These are phyloP conservation scores for Xylaria telfairii DNA, from an alignment of 495 filamentous ascomycete species.

Conservation along the genomic window DNA sequence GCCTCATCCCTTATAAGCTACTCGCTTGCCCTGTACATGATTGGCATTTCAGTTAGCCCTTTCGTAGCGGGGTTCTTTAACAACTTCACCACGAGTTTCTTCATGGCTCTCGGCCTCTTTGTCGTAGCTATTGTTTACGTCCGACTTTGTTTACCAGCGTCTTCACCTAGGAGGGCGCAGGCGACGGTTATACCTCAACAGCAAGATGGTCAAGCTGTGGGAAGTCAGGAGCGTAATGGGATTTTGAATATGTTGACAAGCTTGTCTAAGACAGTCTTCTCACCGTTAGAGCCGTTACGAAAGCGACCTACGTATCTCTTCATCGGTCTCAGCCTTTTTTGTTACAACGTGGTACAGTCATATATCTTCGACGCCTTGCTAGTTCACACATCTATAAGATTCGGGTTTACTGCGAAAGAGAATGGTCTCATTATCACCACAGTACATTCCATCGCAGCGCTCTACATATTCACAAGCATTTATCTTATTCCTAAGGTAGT, in stretches of 20 bases:
- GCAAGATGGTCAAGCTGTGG: neutral
- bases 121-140: neutral
- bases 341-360: constrained; percentile 14
- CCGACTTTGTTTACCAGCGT: neutral
- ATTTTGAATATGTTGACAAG: neutral
- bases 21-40: constrained; percentile 25
- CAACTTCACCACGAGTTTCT: constrained; percentile 3
- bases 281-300: neutral
- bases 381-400: constrained; percentile 9
- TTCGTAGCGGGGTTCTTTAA: constrained; percentile 11
- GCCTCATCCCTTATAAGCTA: constrained; percentile 19
- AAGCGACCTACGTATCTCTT: neutral
- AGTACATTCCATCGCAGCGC: neutral
- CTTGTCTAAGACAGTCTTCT: neutral
- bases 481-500: neutral
- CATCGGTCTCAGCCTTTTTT: constrained; percentile 9
- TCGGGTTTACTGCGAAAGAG: constrained; percentile 8
- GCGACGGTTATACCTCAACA: neutral
- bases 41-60: constrained; percentile 25
- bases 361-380: constrained; percentile 13
- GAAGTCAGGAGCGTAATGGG: neutral
- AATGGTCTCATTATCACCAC: constrained; percentile 6
- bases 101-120: constrained; percentile 5
- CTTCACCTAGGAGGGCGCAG: neutral
- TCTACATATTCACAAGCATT: neutral